These are phyloP conservation scores for Trametes punicea DNA, from an alignment of 768 basidiomycete genomes.

Conservation along the genomic window DNA sequence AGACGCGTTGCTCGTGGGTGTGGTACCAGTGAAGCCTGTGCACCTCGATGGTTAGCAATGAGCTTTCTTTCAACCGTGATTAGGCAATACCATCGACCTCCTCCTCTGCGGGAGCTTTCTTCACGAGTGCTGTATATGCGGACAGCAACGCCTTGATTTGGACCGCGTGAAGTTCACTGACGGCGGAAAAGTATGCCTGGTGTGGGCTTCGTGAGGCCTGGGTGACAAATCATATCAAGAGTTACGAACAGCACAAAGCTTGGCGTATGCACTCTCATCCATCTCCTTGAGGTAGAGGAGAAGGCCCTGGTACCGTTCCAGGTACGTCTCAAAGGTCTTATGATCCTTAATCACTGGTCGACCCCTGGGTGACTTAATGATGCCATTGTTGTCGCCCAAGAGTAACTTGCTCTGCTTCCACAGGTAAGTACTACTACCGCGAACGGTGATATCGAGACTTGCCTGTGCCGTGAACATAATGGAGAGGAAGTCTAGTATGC, in stretches of 20 bases:
- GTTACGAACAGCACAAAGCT: conserved; percentile 77
- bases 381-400: conserved; percentile 58
- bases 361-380: conserved; percentile 43
- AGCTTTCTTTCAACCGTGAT: not conserved
- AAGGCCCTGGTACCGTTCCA: conserved; percentile 85
- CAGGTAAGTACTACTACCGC: not conserved
- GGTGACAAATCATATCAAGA: not conserved
- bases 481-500: conserved; percentile 82
- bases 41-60: not conserved
- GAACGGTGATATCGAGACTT: conserved; percentile 18
- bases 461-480: conserved; percentile 94
- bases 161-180: conserved; percentile 74
- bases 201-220: not conserved
- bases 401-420: conserved; percentile 59
- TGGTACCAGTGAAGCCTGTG: conserved; percentile 21
- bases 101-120: conserved; percentile 69
- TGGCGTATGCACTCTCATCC: conserved; percentile 86
- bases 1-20: conserved; percentile 29
- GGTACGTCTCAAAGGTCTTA: conserved; percentile 70
- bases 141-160: conserved; percentile 78
- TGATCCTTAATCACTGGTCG: conserved; percentile 58
- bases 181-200: conserved; percentile 87
- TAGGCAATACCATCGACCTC: conserved; percentile 56
- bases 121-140: conserved; percentile 55
- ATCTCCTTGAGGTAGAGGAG: conserved; percentile 95